Evolutionary conservation across 1,139 yeast genomes (phyloP).

Genomic region (Blastobotrys apis): DNA sequence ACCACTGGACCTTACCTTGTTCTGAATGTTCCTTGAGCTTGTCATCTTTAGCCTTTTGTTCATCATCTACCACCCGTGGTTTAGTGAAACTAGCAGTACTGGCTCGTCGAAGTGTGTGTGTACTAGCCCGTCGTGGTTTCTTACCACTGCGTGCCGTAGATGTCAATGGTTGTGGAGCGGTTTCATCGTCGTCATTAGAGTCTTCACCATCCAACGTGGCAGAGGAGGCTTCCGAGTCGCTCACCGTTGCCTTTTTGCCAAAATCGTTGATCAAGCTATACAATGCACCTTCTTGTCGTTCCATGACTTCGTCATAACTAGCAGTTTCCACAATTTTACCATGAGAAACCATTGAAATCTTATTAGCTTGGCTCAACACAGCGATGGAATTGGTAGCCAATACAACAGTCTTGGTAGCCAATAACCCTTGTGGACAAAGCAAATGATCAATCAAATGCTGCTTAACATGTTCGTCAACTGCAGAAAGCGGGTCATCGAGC

Average conservation of each 20-base stretch:
- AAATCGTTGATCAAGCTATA: slow-evolving; percentile 66
- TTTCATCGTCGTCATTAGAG: slow-evolving; percentile 5
- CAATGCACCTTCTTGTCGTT: slow-evolving; percentile 48
- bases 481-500: slow-evolving; percentile 88
- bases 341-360: slow-evolving; percentile 64
- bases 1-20: slow-evolving; percentile 93
- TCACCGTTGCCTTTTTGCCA: slow-evolving; percentile 47
- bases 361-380: slow-evolving; percentile 74
- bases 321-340: slow-evolving; percentile 83
- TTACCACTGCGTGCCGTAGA: slow-evolving; percentile 1
- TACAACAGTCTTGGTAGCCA: slow-evolving; percentile 69
- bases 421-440: slow-evolving; percentile 74
- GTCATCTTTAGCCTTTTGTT: slow-evolving; percentile 28
- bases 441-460: slow-evolving; percentile 75
- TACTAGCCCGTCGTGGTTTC: slow-evolving; percentile 30
- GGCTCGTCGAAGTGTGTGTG: slow-evolving; percentile 62
- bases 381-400: slow-evolving; percentile 87
- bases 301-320: slow-evolving; percentile 54
- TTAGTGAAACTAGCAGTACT: slow-evolving; percentile 53
- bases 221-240: slow-evolving; percentile 15
- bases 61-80: slow-evolving; percentile 36
- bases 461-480: slow-evolving; percentile 95
- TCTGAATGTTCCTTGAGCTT: slow-evolving; percentile 64
- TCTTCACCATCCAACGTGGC: slow-evolving; percentile 12
- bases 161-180: slow-evolving; percentile 7